Conservation (phyloP, 331 rosid species). For the Spiraea crenata region DNA sequence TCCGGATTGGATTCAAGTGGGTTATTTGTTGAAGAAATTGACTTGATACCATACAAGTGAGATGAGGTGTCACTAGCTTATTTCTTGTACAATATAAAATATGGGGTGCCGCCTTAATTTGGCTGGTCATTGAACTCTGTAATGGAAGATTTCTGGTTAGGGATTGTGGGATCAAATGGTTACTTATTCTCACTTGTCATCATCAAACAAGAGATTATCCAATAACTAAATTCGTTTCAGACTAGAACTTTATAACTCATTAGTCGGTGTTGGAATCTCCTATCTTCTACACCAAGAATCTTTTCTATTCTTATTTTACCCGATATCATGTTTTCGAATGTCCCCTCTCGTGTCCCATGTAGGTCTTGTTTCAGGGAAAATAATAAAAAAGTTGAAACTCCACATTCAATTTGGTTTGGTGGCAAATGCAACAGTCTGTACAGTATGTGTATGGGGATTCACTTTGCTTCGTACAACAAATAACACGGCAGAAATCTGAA, state of each 20-base stretch:
- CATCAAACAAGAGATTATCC: not conserved
- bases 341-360: too few relatives aligned
- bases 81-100: not conserved
- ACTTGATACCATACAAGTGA: not conserved
- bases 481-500: too few relatives aligned
- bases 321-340: too few relatives aligned
- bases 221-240: not conserved
- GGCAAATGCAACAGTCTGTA: not conserved
- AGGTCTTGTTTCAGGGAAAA: too few relatives aligned
- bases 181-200: not conserved
- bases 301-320: too few relatives aligned
- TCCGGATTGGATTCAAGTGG: not conserved
- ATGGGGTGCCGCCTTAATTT: not conserved
- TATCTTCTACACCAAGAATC: too few relatives aligned
- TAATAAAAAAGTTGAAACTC: not conserved
- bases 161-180: not conserved
- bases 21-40: constrained; percentile 3
- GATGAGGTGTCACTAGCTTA: constrained; percentile 11
- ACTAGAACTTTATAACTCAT: too few relatives aligned
- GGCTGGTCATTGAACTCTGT: not conserved
- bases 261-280: too few relatives aligned
- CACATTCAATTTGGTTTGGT: not conserved
- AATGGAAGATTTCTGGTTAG: not conserved
- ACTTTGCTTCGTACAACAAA: too few relatives aligned
- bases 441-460: not conserved